Base-by-base conservation (phyloP, 2,329 filamentous ascomycete genomes). In the Periconia digitata region DNA sequence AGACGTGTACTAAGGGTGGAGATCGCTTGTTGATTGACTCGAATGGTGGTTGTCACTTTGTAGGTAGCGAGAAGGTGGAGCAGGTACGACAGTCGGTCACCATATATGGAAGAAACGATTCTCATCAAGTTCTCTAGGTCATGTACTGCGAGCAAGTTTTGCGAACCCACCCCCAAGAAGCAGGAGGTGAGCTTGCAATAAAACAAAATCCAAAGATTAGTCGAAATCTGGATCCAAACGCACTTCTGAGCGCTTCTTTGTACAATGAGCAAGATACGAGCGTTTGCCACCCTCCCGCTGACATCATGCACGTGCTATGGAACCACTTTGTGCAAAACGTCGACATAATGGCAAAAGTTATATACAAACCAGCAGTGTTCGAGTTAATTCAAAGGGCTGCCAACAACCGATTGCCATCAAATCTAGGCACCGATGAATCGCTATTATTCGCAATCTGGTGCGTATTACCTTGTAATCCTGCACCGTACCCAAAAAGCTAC, bases 391-490 rank as follows among this genome's bases (percentile, higher is more conserved):
- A 20, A 2, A 3, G 39, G 2, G 50, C 44, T 38, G 22, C 39
- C 13, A 36, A 45, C 17, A 8, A 10, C 3, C 48, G 17, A 10
- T 45, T 12, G 15, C 12, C 3, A 20, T 50, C 8, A 34, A 32
- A 13, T 1, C 47, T 17, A 15, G n/a, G n/a, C n/a, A n/a, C 47
- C 1, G 24, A 17, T 6, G 45, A 49, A 43, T 12, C 47, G 6
- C 38, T 56, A 1, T 42, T 56, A 10, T 56, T 50, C 37, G 51
- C 51, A 13, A 49, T 54, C 18, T 54, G 46, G 46, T 51, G 23
- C 24, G 39, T 24, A 13, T 15, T 4, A 32, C 3, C 10, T 32
- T 32, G 10, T 5, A 4, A 32, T 10, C 3, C 27, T 32, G 27
- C 27, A 13, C 27, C 27, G 27, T 13, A 4, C 5, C 5, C 27